Percentiles rank a stretch among this genome's conserved stretches.
Conservation (phyloP, 2,329 filamentous ascomycete species). For the Sporothrix luriei region DNA sequence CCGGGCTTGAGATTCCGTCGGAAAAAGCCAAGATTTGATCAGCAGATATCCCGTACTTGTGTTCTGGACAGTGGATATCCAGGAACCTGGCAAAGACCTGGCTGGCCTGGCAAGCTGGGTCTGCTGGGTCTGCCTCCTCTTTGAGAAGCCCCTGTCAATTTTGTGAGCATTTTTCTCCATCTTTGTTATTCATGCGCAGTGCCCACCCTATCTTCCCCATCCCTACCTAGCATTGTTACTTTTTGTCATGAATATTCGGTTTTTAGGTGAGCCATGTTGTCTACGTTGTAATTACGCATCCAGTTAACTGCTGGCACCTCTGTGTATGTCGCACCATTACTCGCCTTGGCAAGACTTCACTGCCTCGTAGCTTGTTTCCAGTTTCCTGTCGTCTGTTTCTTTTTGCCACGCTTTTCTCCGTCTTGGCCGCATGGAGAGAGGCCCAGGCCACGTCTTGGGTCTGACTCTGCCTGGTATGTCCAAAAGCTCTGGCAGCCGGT, state of each 20-base stretch:
- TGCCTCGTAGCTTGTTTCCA: conserved; percentile 10
- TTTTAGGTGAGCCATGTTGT: not conserved
- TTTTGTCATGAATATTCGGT: not conserved
- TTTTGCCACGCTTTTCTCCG: conserved; percentile 1
- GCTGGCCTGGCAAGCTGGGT: too few species aligned
- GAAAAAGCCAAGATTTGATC: too few species aligned
- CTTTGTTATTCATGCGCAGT: not conserved
- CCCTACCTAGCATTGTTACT: not conserved
- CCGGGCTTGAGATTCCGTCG: too few species aligned
- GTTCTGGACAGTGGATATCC: too few species aligned
- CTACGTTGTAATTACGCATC: too few species aligned
- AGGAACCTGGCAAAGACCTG: too few species aligned
- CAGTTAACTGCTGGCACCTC: too few species aligned
- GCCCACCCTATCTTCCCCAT: not conserved
- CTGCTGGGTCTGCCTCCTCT: too few species aligned
- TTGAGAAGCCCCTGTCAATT: too few species aligned
- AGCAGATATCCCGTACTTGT: too few species aligned
- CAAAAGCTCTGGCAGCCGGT: not conserved
- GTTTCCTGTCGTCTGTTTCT: conserved; percentile 5
- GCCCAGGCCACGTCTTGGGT: conserved; percentile 3
- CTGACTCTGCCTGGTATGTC: not conserved
- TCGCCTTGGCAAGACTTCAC: not conserved
- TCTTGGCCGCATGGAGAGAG: not conserved
- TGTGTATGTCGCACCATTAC: too few species aligned
- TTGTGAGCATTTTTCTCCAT: not conserved